These are phyloP conservation scores for Wickerhamiella parazyma DNA, from an alignment of 805 yeast species.

Conservation along the genomic window DNA sequence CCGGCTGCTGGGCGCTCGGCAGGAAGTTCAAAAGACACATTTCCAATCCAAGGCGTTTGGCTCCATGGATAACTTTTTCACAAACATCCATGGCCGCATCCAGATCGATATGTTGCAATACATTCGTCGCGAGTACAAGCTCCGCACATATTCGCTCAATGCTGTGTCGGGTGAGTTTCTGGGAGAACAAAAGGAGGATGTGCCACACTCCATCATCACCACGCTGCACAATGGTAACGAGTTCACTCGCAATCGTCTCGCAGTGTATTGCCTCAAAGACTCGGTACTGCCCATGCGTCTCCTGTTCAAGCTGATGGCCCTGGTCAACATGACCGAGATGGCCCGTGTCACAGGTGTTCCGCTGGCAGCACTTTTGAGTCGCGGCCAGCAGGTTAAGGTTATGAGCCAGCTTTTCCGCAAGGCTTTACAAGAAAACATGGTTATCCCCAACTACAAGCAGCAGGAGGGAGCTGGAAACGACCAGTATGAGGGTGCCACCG, in stretches of 20 bases:
- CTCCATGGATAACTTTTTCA: slow-evolving; percentile 80
- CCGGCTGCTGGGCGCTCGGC: slow-evolving; percentile 50
- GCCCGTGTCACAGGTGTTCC: slow-evolving; percentile 99
- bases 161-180: slow-evolving; percentile 89
- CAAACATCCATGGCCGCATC: slow-evolving; percentile 90
- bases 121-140: slow-evolving; percentile 85
- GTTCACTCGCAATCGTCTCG: slow-evolving; percentile 87
- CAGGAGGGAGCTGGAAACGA: slow-evolving; percentile 74
- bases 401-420: slow-evolving; percentile 89
- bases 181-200: slow-evolving; percentile 96
- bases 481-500: slow-evolving; percentile 97
- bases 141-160: slow-evolving; percentile 87
- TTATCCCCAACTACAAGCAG: slow-evolving; percentile 77
- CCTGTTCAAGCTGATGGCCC: slow-evolving; percentile 85
- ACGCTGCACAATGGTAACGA: slow-evolving; percentile 84
- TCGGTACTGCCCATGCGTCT: slow-evolving; percentile 83
- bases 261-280: slow-evolving; percentile 94
- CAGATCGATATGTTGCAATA: slow-evolving; percentile 88
- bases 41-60: slow-evolving; percentile 96
- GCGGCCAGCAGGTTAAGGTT: slow-evolving; percentile 98
- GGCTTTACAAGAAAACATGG: slow-evolving; percentile 72
- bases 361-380: slow-evolving; percentile 66
- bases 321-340: slow-evolving; percentile 97
- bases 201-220: slow-evolving; percentile 91
- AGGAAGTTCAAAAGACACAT: slow-evolving; percentile 65